Conservation (phyloP, 2,329 filamentous ascomycete genomes). For the Diplodia scrobiculata region DNA sequence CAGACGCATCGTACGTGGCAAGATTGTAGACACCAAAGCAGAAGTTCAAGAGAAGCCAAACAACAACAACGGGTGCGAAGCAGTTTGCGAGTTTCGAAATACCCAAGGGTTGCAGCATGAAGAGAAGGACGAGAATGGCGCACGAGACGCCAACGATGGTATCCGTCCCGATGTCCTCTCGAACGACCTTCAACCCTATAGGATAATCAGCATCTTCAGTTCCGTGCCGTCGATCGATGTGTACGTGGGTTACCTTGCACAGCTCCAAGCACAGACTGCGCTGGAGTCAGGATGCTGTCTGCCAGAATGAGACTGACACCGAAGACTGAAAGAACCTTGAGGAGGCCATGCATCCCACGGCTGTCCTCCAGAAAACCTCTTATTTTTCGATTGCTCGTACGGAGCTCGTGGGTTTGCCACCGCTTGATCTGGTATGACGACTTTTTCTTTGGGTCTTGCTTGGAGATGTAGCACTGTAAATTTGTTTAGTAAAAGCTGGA, state of each 20-base stretch:
- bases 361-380: conserved; percentile 62
- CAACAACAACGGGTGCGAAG: conserved; percentile 67
- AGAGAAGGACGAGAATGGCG: conserved; percentile 65
- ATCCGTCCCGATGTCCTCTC: conserved; percentile 55
- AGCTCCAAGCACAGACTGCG: conserved; percentile 69
- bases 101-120: conserved; percentile 66
- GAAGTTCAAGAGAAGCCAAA: conserved; percentile 68
- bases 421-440: conserved; percentile 63
- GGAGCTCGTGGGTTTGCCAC: conserved; percentile 59
- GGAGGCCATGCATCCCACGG: conserved; percentile 51
- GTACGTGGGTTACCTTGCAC: conserved; percentile 57
- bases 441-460: conserved; percentile 57
- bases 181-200: conserved; percentile 56
- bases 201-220: neutral
- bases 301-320: conserved; percentile 69
- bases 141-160: conserved; percentile 66
- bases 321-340: conserved; percentile 66
- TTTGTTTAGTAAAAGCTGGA: neutral
- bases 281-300: conserved; percentile 68
- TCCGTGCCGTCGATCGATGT: neutral
- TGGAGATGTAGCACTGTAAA: conserved; percentile 59
- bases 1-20: conserved; percentile 50
- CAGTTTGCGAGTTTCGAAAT: conserved; percentile 60
- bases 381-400: conserved; percentile 54
- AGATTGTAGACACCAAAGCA: conserved; percentile 64